A percentile compares a stretch with the other conserved stretches of the same genome.
Conservation (phyloP, 2,329 filamentous ascomycete species). For the Diaporthe sp. region DNA sequence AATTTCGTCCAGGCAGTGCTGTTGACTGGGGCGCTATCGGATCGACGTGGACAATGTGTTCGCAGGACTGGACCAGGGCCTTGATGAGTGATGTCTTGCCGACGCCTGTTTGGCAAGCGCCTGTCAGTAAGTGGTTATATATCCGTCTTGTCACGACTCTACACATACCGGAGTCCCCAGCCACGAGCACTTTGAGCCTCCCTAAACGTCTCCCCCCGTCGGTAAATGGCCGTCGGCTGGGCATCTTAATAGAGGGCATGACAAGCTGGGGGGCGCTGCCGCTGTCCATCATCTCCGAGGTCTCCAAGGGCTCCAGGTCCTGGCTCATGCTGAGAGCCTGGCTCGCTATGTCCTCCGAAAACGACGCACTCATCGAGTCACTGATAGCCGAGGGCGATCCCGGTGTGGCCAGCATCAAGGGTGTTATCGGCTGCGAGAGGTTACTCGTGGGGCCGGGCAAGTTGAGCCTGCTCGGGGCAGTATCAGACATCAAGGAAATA, state of each 20-base stretch:
- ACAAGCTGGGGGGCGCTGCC: constrained; percentile 82
- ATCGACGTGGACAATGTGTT: constrained; percentile 96
- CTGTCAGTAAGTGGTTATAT: constrained; percentile 29
- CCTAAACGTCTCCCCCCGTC: constrained; percentile 87
- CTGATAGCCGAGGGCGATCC: constrained; percentile 60
- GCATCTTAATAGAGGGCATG: constrained; percentile 96
- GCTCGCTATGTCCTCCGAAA: constrained; percentile 59
- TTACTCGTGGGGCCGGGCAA: constrained; percentile 38
- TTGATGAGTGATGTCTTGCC: constrained; percentile 93
- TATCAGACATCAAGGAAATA: constrained; percentile 39
- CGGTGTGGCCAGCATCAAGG: constrained; percentile 57
- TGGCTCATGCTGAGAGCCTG: constrained; percentile 55
- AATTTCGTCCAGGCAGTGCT: constrained; percentile 42
- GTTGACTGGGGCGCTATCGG: constrained; percentile 59
- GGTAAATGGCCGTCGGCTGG: constrained; percentile 89
- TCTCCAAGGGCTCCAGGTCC: constrained; percentile 60
- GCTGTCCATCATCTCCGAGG: constrained; percentile 58
- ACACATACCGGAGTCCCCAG: constrained; percentile 78
- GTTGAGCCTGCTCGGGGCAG: constrained; percentile 40
- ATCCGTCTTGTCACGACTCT: neutral
- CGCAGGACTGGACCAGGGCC: constrained; percentile 86
- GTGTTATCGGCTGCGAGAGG: constrained; percentile 61
- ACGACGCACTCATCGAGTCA: constrained; percentile 64
- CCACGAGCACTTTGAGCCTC: constrained; percentile 88
- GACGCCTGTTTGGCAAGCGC: constrained; percentile 66